Evolutionary conservation across 225 moss, liverwort and hornwort genomes (phyloP).

Genomic region (Straminergon stramineum): DNA sequence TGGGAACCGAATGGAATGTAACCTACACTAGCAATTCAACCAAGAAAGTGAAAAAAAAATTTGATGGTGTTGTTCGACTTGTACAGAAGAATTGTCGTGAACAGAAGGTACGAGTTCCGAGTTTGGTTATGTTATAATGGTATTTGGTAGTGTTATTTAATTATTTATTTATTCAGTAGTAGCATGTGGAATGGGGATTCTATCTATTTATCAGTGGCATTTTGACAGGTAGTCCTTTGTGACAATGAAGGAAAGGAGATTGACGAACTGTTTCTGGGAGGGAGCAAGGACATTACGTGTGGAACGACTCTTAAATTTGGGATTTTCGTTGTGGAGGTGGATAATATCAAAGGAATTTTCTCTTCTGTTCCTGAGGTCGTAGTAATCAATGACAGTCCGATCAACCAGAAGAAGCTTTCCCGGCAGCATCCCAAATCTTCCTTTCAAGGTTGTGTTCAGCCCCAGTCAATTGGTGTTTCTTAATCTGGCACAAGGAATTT

Average conservation of each 20-base stretch:
- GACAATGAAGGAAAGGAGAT: constrained; percentile 14
- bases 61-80: constrained; percentile 25
- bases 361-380: not conserved
- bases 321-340: not conserved
- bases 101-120: constrained; percentile 15
- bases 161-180: not conserved
- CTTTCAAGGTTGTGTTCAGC: constrained; percentile 10
- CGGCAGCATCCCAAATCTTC: not conserved
- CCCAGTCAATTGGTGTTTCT: not conserved
- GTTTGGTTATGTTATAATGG: not conserved
- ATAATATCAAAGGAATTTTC: not conserved
- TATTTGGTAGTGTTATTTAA: not conserved
- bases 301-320: not conserved
- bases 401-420: not conserved
- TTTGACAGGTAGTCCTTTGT: constrained; percentile 20
- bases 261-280: not conserved
- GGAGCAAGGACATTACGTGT: not conserved
- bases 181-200: not conserved
- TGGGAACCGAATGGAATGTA: constrained; percentile 20
- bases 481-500: not conserved
- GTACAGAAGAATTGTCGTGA: not conserved
- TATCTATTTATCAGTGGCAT: not conserved
- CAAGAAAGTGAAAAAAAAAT: not conserved
- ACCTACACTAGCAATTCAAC: not conserved
- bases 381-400: constrained; percentile 1